Conservation (phyloP, 495 filamentous ascomycete genomes). For the Penicillium crystallinum region DNA sequence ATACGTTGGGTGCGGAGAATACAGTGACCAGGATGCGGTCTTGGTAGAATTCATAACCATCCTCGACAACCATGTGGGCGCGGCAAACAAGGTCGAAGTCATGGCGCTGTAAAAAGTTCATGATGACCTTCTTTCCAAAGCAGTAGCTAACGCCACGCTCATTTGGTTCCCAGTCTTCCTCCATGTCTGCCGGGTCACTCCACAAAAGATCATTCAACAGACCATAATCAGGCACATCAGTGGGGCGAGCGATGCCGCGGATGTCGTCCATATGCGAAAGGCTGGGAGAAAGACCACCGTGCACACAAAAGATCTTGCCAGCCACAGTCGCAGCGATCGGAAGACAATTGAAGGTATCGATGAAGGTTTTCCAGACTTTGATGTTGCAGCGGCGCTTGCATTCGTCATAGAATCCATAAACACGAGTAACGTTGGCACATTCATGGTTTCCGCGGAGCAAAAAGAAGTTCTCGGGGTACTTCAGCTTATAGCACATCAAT, state of each 20-base stretch:
- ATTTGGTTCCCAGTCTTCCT: slow-evolving; percentile 95
- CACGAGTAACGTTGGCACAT: slow-evolving; percentile 95
- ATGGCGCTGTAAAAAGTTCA: slow-evolving; percentile 88
- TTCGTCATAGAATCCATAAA: slow-evolving; percentile 99
- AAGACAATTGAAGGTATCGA: slow-evolving; percentile 95
- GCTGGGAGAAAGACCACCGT: slow-evolving; percentile 89
- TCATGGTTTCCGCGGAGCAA: slow-evolving; percentile 95
- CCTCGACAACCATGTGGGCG: slow-evolving; percentile 99
- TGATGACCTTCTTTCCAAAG: slow-evolving; percentile 97
- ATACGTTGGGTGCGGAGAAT: slow-evolving; percentile 93
- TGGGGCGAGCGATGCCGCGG: slow-evolving; percentile 88
- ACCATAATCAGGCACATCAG: slow-evolving; percentile 96
- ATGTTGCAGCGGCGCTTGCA: slow-evolving; percentile 97
- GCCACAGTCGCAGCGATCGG: slow-evolving; percentile 96
- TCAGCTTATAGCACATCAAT: slow-evolving; percentile 95
- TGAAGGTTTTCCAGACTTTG: slow-evolving; percentile 98
- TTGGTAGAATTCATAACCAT: slow-evolving; percentile 98
- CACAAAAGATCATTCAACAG: slow-evolving; percentile 94
- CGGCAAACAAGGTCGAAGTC: slow-evolving; percentile 97
- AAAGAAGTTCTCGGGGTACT: slow-evolving; percentile 99
- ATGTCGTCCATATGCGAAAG: slow-evolving; percentile 98
- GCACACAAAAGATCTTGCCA: slow-evolving; percentile 98
- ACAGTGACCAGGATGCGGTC: slow-evolving; percentile 95
- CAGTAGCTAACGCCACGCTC: slow-evolving; percentile 97
- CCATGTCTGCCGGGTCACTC: slow-evolving; percentile 98